Percentiles rank a stretch among this genome's conserved stretches.
phyloP scores from a whole-genome alignment of 1,284 basidiomycete species.

The Erythrobasidium hasegawianum region DNA sequence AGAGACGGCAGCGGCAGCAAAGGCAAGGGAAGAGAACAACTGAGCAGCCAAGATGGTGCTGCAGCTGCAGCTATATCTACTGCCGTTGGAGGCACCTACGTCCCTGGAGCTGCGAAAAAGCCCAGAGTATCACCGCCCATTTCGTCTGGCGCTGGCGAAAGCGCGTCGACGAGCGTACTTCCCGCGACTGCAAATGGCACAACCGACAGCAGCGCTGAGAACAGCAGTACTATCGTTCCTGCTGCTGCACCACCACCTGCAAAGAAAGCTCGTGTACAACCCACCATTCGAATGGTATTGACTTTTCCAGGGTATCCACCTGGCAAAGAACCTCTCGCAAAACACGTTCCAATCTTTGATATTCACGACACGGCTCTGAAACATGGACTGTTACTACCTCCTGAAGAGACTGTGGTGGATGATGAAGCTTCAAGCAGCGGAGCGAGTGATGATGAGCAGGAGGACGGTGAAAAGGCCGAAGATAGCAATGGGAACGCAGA shows the following conservation, averaged over 20 bases:
- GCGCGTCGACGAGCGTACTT: too few relatives aligned
- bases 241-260: conserved; percentile 1
- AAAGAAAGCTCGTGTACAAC: conserved; percentile 26
- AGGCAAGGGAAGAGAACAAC: not conserved
- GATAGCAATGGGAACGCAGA: not conserved
- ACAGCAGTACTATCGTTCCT: too few relatives aligned
- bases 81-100: conserved; percentile 12
- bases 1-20: too few relatives aligned
- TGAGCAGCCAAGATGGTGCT: not conserved
- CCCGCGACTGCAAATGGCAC: too few relatives aligned
- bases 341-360: conserved; percentile 33
- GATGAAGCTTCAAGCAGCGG: conserved; percentile 22
- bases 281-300: conserved; percentile 34
- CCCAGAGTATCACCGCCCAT: not conserved
- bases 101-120: not conserved
- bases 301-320: conserved; percentile 22
- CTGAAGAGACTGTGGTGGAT: conserved; percentile 10
- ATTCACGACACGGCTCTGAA: conserved; percentile 19
- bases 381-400: conserved; percentile 14
- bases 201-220: too few relatives aligned
- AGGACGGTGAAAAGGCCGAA: conserved; percentile 5
- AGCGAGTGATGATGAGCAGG: conserved; percentile 28
- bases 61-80: too few relatives aligned
- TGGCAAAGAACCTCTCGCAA: conserved; percentile 6
- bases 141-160: too few relatives aligned